phyloP scores from a whole-genome alignment of 2,329 filamentous ascomycete species.

The Ilyonectria mors-panacis region DNA sequence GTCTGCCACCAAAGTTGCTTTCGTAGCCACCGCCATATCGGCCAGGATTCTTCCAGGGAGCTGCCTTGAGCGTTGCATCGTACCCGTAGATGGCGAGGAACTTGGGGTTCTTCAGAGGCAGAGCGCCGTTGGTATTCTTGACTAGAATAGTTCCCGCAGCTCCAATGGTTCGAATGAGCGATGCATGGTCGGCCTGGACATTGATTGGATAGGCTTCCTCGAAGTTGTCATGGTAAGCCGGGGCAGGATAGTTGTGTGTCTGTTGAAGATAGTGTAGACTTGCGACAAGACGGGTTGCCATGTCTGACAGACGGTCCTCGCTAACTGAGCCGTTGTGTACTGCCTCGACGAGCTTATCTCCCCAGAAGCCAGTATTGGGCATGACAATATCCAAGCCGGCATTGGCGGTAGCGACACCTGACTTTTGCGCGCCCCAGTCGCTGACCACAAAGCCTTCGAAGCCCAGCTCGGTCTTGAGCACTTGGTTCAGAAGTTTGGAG shows the following conservation, averaged over 20 bases:
- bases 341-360: slow-evolving; percentile 78
- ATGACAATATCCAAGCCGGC: slow-evolving; percentile 80
- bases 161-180: neutral
- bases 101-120: slow-evolving; percentile 74
- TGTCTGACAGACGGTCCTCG: slow-evolving; percentile 81
- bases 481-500: slow-evolving; percentile 74
- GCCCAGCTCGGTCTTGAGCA: slow-evolving; percentile 74
- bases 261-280: neutral
- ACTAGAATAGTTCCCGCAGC: slow-evolving; percentile 62
- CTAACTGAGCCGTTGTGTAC: slow-evolving; percentile 82
- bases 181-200: neutral
- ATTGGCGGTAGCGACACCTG: slow-evolving; percentile 65
- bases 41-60: slow-evolving; percentile 60
- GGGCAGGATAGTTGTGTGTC: neutral
- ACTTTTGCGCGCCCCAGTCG: slow-evolving; percentile 79
- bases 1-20: slow-evolving; percentile 52
- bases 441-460: slow-evolving; percentile 79
- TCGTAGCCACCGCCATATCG: slow-evolving; percentile 38
- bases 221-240: neutral
- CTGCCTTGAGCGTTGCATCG: slow-evolving; percentile 70
- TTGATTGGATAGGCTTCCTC: neutral
- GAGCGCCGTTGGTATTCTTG: slow-evolving; percentile 76
- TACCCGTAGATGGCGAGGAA: slow-evolving; percentile 73
- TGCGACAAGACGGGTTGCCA: slow-evolving; percentile 67
- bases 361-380: slow-evolving; percentile 70